Evolutionary conservation across 345 rosid species (phyloP).

Genomic region (Mangifera indica): DNA sequence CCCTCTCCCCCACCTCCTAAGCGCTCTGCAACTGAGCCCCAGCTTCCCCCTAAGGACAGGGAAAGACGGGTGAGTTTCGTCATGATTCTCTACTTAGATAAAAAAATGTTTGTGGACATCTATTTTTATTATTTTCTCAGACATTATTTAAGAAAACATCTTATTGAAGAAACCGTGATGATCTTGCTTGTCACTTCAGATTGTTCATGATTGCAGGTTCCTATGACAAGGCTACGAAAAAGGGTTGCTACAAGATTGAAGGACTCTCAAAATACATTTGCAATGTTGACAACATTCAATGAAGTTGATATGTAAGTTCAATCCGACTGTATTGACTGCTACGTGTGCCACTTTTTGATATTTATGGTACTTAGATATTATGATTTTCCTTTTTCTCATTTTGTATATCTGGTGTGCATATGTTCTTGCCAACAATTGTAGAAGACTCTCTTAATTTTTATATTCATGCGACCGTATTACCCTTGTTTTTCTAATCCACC

Average conservation of each 20-base stretch:
- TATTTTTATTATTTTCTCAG: background rate
- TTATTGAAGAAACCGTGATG: conserved; percentile 16
- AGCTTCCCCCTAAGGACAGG: conserved; percentile 98
- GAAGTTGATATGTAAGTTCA: conserved; percentile 91
- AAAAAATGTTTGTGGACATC: background rate
- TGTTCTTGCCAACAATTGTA: background rate
- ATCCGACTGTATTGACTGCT: background rate
- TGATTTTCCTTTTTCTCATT: background rate
- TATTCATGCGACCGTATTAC: background rate
- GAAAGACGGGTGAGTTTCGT: conserved; percentile 80
- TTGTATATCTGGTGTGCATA: background rate
- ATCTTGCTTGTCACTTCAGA: conserved; percentile 12
- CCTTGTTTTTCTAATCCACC: background rate
- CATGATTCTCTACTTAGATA: background rate
- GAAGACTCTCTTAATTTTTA: no score
- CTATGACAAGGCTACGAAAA: conserved; percentile 97
- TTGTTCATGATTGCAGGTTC: conserved; percentile 56
- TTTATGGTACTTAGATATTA: background rate
- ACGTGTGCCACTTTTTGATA: background rate
- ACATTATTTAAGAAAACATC: conserved; percentile 3
- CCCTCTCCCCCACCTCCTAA: conserved; percentile 59
- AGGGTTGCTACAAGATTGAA: conserved; percentile 94
- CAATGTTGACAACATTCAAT: conserved; percentile 94
- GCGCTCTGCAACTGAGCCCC: conserved; percentile 81
- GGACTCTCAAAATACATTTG: conserved; percentile 97